Evolutionary conservation across 1,284 basidiomycete genomes (phyloP).

Genomic region (Microstroma glucosiphilum): DNA sequence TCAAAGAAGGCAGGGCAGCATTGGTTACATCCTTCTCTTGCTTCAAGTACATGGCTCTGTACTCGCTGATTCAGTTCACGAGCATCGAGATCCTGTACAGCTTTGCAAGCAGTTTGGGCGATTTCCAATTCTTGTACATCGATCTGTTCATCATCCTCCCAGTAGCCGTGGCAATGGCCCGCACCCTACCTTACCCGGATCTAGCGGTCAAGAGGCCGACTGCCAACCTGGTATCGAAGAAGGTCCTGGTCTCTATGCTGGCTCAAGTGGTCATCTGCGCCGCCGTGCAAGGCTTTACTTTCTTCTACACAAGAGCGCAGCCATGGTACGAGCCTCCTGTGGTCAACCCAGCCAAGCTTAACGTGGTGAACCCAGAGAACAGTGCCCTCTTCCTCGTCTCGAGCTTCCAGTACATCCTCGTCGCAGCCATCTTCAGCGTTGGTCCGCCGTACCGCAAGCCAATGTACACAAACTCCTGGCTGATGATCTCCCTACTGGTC

Average conservation of each 20-base stretch:
- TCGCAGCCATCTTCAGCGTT: slow-evolving; percentile 93
- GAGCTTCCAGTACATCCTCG: slow-evolving; percentile 96
- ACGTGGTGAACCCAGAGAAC: slow-evolving; percentile 90
- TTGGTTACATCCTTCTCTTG: slow-evolving; percentile 96
- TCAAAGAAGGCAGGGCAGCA: slow-evolving; percentile 80
- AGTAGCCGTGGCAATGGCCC: slow-evolving; percentile 87
- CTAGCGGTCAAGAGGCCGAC: slow-evolving; percentile 80
- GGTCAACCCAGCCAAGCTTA: slow-evolving; percentile 67
- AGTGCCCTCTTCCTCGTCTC: slow-evolving; percentile 86
- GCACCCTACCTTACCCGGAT: slow-evolving; percentile 75
- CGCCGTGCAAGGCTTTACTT: slow-evolving; percentile 75
- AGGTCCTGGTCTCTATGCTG: slow-evolving; percentile 85
- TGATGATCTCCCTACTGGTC: slow-evolving; percentile 33
- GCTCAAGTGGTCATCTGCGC: slow-evolving; percentile 87
- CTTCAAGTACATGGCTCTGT: slow-evolving; percentile 80
- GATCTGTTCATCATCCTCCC: slow-evolving; percentile 97
- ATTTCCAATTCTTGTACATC: slow-evolving; percentile 95
- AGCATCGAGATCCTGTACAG: slow-evolving; percentile 86
- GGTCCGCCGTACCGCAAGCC: slow-evolving; percentile 91
- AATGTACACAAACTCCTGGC: slow-evolving; percentile 74
- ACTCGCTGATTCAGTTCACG: slow-evolving; percentile 57
- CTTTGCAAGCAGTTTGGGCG: slow-evolving; percentile 90
- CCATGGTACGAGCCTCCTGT: slow-evolving; percentile 68
- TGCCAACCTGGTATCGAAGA: slow-evolving; percentile 90
- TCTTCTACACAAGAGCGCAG: slow-evolving; percentile 78